Conservation (phyloP, 257 asterid species). For the Henckelia pumila region DNA sequence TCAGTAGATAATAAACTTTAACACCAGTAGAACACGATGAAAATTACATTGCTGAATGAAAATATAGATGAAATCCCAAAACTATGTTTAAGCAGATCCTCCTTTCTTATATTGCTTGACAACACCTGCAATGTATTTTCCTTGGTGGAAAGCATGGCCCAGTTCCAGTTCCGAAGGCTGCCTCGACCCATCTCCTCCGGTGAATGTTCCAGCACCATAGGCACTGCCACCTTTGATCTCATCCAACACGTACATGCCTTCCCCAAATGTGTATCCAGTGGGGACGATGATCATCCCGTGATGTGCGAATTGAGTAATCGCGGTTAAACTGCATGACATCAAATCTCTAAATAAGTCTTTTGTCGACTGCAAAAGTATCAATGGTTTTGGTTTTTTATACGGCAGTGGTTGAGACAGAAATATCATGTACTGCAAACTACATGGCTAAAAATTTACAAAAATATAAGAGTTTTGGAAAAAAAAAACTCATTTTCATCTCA, state of each 20-base stretch:
- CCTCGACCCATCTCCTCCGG: slow-evolving; percentile 57
- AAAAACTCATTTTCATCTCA: no score
- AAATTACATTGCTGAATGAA: not conserved
- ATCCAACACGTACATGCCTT: slow-evolving; percentile 65
- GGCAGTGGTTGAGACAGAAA: not conserved
- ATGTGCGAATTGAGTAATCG: slow-evolving; percentile 61
- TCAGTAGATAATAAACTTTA: not conserved
- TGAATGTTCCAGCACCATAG: slow-evolving; percentile 60
- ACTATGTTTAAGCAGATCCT: slow-evolving; percentile 15
- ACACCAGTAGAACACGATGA: not conserved
- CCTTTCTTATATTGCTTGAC: slow-evolving; percentile 55
- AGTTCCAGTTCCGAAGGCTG: slow-evolving; percentile 57
- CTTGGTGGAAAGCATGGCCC: slow-evolving; percentile 63
- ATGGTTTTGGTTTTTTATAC: no score
- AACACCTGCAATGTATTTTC: slow-evolving; percentile 47
- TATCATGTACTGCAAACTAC: not conserved
- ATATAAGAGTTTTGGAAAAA: no score
- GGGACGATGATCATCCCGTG: slow-evolving; percentile 73
- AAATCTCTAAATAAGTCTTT: not conserved
- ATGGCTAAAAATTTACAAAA: no score
- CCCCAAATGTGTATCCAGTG: slow-evolving; percentile 61
- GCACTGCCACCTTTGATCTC: slow-evolving; percentile 69
- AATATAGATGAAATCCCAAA: not conserved
- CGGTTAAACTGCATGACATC: slow-evolving; percentile 51
- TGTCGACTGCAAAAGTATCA: not conserved